Percentiles rank a stretch among this genome's conserved stretches.
These are phyloP conservation scores for Penicillium olsonii DNA, from an alignment of 2,329 filamentous ascomycete species.

Conservation along the genomic window DNA sequence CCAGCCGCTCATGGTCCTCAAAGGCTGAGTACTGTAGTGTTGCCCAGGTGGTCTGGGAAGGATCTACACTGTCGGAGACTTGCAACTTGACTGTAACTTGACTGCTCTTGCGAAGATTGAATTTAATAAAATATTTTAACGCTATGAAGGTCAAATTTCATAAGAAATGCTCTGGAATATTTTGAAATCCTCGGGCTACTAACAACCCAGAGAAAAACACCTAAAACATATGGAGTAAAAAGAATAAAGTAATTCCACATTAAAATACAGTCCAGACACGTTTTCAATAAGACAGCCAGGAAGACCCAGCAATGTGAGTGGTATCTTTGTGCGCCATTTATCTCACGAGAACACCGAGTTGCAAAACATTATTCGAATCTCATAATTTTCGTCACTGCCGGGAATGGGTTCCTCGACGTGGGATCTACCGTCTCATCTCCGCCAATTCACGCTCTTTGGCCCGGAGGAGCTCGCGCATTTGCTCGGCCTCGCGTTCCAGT, in stretches of 20 bases:
- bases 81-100: too few species aligned
- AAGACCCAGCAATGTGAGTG: conserved; percentile 20
- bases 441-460: conserved; percentile 75
- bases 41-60: too few species aligned
- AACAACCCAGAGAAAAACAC: background rate
- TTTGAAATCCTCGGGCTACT: background rate
- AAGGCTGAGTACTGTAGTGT: too few species aligned
- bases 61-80: too few species aligned
- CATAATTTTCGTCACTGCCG: conserved; percentile 24
- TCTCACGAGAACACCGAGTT: conserved; percentile 10
- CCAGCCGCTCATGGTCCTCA: too few species aligned
- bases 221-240: background rate
- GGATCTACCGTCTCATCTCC: conserved; percentile 42
- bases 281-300: conserved; percentile 17
- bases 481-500: conserved; percentile 71
- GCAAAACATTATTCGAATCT: conserved; percentile 15
- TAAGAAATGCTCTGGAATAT: background rate
- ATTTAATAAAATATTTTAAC: too few species aligned
- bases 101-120: too few species aligned
- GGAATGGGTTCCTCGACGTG: background rate
- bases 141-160: too few species aligned
- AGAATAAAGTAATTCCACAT: conserved; percentile 1
- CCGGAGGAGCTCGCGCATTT: conserved; percentile 71
- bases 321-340: conserved; percentile 21
- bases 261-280: conserved; percentile 9